Conservation (phyloP, 1,284 basidiomycete species). For the Mycena sp. region DNA sequence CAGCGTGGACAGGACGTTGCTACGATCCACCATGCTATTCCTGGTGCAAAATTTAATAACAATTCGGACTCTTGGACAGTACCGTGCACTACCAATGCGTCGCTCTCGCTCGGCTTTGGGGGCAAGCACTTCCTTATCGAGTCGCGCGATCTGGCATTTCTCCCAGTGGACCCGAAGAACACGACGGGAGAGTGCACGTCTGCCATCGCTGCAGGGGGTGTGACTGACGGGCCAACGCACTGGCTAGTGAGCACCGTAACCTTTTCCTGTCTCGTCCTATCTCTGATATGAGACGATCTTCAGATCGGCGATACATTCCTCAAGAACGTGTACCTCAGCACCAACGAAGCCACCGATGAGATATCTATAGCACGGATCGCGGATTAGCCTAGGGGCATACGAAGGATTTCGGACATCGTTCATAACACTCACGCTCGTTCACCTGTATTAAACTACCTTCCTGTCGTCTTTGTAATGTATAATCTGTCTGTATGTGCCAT, state of each 20-base stretch:
- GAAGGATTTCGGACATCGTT: not conserved
- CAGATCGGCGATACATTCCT: conserved; percentile 66
- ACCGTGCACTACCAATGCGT: conserved; percentile 73
- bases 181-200: conserved; percentile 69
- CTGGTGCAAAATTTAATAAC: conserved; percentile 62
- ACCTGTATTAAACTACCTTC: conserved; percentile 16
- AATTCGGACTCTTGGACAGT: conserved; percentile 69
- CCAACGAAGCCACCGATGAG: conserved; percentile 62
- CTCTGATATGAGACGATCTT: not conserved
- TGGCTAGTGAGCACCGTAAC: conserved; percentile 62
- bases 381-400: not conserved
- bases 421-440: conserved; percentile 9
- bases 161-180: conserved; percentile 60
- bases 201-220: conserved; percentile 64
- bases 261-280: conserved; percentile 24
- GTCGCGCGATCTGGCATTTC: conserved; percentile 73
- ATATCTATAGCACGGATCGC: conserved; percentile 63
- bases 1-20: conserved; percentile 60
- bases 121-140: conserved; percentile 66
- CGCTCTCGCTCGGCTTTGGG: conserved; percentile 72
- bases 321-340: conserved; percentile 75
- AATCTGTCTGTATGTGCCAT: too few species aligned
- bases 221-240: conserved; percentile 55
- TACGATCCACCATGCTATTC: conserved; percentile 60
- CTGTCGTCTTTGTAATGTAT: conserved; percentile 12